Evolutionary conservation across 345 rosid species (phyloP), one percentile per base, ranked within the genome.

Genomic region (Eucalyptus pauciflora): DNA sequence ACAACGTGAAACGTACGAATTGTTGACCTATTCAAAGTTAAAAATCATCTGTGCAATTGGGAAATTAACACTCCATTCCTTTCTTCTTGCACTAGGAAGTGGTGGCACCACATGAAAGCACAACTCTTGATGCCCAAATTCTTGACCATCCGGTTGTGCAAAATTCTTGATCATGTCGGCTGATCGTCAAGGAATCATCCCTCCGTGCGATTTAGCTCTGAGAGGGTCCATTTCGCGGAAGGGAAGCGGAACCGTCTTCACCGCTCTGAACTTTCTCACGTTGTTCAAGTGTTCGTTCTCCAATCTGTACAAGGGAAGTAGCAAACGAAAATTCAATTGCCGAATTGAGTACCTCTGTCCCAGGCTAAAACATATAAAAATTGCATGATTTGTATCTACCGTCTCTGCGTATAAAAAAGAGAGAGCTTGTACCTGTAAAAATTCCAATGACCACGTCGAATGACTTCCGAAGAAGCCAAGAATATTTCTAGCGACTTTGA

Each of bases 361-460:
- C 11, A 56, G 27, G 62, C 29, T 56, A 56, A 56, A 52, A 52
- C 56, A 52, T 8, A 25, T 48, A 20, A 24, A 18, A 86, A 31
- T 18, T 16, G 43, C 10, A 17, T 31, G 52, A 50, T 50, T 50
- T 50, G 52, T 50, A 50, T 5, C 52, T 50, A 50, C 52, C 11
- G 52, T 50, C 52, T 50, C 18, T 49, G 14, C 50, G 50, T 12
- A 49, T 49, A 49, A 49, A 64, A 14, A 13, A n/a, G 76, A n/a
- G 37, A 64, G 76, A n/a, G 76, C 31, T 17, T 4, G 79, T 6
- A 97, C 99, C 99, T 94, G 95, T 97, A 98, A 60, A 97, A 98
- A 87, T 98, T 98, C 99, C 99, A 98, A 46, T 97, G 99, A 41
- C 99, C 99, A 89, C 99, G 93, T 45, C 99, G 93, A 87, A 97